Base-by-base conservation (phyloP, 78 protist genomes). In the Carpediemonas membranifera region DNA sequence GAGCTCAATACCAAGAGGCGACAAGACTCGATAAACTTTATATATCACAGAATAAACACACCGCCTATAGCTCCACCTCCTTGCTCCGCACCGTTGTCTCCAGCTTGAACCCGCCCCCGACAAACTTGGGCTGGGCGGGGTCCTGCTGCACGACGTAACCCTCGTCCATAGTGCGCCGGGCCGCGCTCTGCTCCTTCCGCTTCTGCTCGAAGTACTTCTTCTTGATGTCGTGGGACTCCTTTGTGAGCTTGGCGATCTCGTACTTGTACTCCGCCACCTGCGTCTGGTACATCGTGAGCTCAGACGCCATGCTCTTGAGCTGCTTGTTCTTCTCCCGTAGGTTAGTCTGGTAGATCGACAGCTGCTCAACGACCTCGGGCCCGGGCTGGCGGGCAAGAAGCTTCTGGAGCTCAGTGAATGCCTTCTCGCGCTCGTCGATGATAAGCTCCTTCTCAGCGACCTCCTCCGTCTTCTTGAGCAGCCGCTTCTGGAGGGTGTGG, bases 321-420 rank as follows among this genome's bases (percentile, higher is more conserved):
- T 75, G 80, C 43, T 52, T 28, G 25, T 67, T 60, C 56, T 68
- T 53, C 71, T 68, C 72, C n/a, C 51, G 37, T 25, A 86, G 54
- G 7, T 82, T 50, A 51, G 34, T 50, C 36, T 71, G 75, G 33
- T 62, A 76, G 34, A 58, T 25, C n/a, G 53, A 2, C 16, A 79
- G 79, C 68, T 86, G 87, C 65, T 80, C 82, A 16, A 81, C 59
- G n/a, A 83, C 79, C 65, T 83, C 85, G 14, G 85, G 84, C 15
- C 88, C 88, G 3, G 91, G 92, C 76, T 81, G 91, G 28, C 90
- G 63, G 27, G 82, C 77, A 31, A 91, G 82, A 44, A 84, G 61
- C 51, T 78, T 35, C 83, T 86, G 79, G 59, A 87, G 80, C 81
- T 87, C 89, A 24, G 56, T 60, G 60, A 79, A 83, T 43, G 73